These are phyloP conservation scores for Lotmaria passim DNA, from an alignment of 208 protist species.

Conservation along the genomic window DNA sequence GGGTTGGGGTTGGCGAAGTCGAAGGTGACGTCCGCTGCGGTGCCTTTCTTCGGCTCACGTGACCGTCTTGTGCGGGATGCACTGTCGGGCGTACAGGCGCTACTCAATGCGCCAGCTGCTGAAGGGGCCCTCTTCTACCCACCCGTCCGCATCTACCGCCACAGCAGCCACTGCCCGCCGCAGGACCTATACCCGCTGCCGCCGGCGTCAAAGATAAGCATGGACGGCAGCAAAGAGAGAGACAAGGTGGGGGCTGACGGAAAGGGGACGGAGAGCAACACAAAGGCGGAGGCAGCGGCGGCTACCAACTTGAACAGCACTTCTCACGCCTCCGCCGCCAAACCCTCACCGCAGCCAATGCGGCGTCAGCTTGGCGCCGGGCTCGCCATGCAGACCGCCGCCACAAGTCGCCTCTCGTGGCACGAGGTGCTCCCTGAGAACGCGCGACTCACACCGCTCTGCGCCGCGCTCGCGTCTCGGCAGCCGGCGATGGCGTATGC, in stretches of 20 bases:
- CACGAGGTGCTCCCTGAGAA: conserved; percentile 62
- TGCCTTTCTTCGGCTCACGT: conserved; percentile 27
- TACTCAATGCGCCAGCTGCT: conserved; percentile 24
- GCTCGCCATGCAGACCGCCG: neutral
- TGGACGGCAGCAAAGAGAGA: neutral
- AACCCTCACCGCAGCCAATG: neutral
- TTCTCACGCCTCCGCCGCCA: too few species aligned
- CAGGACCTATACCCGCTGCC: conserved; percentile 31
- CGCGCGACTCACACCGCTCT: conserved; percentile 61
- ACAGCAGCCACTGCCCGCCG: conserved; percentile 53
- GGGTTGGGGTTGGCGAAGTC: neutral
- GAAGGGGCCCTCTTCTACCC: conserved; percentile 55
- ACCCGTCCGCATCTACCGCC: conserved; percentile 51
- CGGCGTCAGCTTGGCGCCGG: conserved; percentile 17
- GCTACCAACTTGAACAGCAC: too few species aligned
- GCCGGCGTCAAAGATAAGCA: neutral
- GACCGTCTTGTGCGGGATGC: conserved; percentile 20
- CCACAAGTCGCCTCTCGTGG: conserved; percentile 20
- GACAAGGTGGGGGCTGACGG: neutral
- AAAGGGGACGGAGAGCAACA: neutral
- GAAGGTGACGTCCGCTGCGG: neutral
- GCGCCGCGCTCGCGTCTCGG: conserved; percentile 56
- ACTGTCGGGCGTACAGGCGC: conserved; percentile 27
- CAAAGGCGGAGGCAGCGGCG: neutral
- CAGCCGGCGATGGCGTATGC: conserved; percentile 63